phyloP scores from a whole-genome alignment of 2,329 filamentous ascomycete genomes.

The Xylaria sp. region DNA sequence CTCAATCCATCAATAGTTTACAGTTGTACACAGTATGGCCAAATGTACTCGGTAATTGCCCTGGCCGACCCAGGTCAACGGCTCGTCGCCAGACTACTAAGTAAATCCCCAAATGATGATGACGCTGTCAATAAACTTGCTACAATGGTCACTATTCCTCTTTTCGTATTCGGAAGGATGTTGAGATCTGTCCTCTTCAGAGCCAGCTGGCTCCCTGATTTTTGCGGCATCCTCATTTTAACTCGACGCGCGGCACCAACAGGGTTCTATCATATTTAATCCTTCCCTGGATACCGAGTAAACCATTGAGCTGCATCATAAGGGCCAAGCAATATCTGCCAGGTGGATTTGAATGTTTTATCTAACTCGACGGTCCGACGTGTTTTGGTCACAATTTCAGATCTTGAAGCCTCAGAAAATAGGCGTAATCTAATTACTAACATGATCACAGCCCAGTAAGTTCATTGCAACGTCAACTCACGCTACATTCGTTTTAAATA shows the following conservation, averaged over 20 bases:
- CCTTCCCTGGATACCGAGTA: not conserved
- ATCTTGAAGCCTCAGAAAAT: not conserved
- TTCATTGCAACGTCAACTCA: not conserved
- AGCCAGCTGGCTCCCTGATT: not conserved
- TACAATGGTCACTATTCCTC: not conserved
- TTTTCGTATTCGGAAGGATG: not conserved
- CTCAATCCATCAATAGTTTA: too few relatives aligned
- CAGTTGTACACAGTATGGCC: not conserved
- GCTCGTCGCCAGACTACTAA: too few relatives aligned
- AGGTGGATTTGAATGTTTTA: not conserved
- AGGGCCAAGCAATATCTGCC: not conserved
- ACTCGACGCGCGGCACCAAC: constrained; percentile 1
- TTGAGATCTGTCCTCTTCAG: not conserved
- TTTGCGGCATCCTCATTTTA: not conserved
- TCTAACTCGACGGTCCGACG: not conserved
- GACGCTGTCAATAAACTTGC: not conserved
- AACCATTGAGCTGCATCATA: not conserved
- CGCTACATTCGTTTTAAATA: not conserved
- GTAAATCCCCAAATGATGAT: not conserved
- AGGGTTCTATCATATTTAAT: not conserved
- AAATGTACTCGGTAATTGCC: not conserved
- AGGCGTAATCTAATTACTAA: not conserved
- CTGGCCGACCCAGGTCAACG: not conserved
- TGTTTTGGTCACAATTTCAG: not conserved
- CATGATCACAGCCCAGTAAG: not conserved